phyloP scores from a whole-genome alignment of 2,329 filamentous ascomycete species.

The Colletotrichum spinosum region DNA sequence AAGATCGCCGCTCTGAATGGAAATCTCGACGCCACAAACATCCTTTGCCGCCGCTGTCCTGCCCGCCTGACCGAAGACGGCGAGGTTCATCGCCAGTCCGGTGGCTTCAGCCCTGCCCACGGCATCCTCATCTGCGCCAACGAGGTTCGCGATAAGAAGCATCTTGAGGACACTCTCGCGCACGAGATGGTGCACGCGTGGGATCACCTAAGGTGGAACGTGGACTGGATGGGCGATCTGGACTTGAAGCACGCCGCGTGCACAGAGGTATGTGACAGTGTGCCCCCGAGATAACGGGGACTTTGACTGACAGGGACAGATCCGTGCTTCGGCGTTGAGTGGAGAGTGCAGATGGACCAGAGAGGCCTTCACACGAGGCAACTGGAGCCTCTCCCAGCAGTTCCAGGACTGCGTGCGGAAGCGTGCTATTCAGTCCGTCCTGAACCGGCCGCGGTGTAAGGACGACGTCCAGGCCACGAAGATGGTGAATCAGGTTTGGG shows the following conservation, averaged over 20 bases:
- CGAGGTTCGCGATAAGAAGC: slow-evolving; percentile 81
- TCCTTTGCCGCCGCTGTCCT: slow-evolving; percentile 84
- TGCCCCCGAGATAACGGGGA: no score
- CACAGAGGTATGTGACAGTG: slow-evolving; percentile 74
- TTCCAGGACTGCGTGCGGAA: slow-evolving; percentile 91
- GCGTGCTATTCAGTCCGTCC: slow-evolving; percentile 83
- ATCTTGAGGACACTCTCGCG: slow-evolving; percentile 92
- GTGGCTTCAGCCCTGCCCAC: slow-evolving; percentile 87
- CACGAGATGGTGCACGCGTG: slow-evolving; percentile 99
- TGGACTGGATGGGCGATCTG: slow-evolving; percentile 79
- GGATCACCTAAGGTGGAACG: slow-evolving; percentile 91
- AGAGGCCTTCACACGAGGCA: slow-evolving; percentile 85
- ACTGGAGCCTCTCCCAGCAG: slow-evolving; percentile 91
- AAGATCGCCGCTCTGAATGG: slow-evolving; percentile 86
- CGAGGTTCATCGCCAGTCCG: slow-evolving; percentile 73
- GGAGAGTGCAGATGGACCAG: slow-evolving; percentile 93
- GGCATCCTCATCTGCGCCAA: slow-evolving; percentile 96
- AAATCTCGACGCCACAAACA: slow-evolving; percentile 77
- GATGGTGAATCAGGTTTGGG: slow-evolving; percentile 98
- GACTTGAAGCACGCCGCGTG: slow-evolving; percentile 91
- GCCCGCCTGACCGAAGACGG: slow-evolving; percentile 67
- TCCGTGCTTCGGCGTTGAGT: slow-evolving; percentile 90
- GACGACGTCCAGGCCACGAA: slow-evolving; percentile 88
- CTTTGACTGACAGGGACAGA: slow-evolving; percentile 62
- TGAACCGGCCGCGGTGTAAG: slow-evolving; percentile 81